phyloP scores from a whole-genome alignment of 805 yeast species.

The Torulaspora microellipsoides region DNA sequence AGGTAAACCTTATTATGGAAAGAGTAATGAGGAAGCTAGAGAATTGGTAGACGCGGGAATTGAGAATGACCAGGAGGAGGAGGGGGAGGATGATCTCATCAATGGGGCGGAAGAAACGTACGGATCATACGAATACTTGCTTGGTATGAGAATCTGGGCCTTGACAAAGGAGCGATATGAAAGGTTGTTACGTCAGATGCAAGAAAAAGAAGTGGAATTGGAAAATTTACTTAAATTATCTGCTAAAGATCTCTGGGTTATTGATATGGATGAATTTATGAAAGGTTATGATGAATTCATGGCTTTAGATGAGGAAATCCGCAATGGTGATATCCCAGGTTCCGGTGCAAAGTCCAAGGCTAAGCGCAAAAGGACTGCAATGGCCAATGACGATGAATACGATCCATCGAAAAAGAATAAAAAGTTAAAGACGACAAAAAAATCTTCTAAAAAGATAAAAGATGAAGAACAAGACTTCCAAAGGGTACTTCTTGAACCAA shows the following conservation, averaged over 20 bases:
- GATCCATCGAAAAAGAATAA: conserved; percentile 24
- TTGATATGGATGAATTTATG: conserved; percentile 72
- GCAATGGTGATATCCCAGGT: conserved; percentile 46
- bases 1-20: conserved; percentile 57
- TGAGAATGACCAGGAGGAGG: conserved; percentile 40
- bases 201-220: conserved; percentile 67
- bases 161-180: conserved; percentile 87
- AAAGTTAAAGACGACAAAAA: conserved; percentile 20
- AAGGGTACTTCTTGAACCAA: conserved; percentile 27
- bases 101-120: conserved; percentile 47
- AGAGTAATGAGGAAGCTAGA: conserved; percentile 27
- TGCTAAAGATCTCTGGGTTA: conserved; percentile 85
- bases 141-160: conserved; percentile 93
- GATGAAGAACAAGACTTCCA: conserved; percentile 28
- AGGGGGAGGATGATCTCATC: conserved; percentile 34
- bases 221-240: conserved; percentile 57
- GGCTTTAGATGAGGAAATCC: conserved; percentile 56
- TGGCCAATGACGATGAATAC: conserved; percentile 35
- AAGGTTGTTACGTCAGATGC: conserved; percentile 66
- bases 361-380: conserved; percentile 26
- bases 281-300: conserved; percentile 64
- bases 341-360: conserved; percentile 42
- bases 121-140: conserved; percentile 75
- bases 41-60: conserved; percentile 37
- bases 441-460: conserved; percentile 21